These are phyloP conservation scores for Sphagnurus paluster DNA, from an alignment of 1,284 basidiomycete genomes.

Conservation along the genomic window DNA sequence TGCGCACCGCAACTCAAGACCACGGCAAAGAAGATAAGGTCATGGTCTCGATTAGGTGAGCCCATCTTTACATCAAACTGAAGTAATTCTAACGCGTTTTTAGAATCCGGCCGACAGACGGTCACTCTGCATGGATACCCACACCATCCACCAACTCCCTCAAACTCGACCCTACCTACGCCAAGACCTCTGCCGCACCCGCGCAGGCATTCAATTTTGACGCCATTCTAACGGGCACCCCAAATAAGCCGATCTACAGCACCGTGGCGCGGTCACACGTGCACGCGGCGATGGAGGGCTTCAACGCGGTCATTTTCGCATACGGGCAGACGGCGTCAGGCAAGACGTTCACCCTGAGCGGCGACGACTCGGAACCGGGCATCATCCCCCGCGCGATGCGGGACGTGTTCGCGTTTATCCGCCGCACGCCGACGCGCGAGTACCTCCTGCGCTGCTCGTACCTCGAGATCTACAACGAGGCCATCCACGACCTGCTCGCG, in stretches of 20 bases:
- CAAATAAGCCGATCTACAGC: slow-evolving; percentile 86
- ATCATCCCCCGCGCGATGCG: slow-evolving; percentile 94
- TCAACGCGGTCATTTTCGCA: slow-evolving; percentile 93
- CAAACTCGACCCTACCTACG: slow-evolving; percentile 57
- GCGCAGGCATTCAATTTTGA: slow-evolving; percentile 62
- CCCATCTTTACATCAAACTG: neutral
- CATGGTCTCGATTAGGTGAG: slow-evolving; percentile 82
- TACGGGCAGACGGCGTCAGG: slow-evolving; percentile 91
- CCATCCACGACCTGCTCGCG: slow-evolving; percentile 84
- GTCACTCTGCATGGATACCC: slow-evolving; percentile 57
- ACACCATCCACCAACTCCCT: slow-evolving; percentile 44
- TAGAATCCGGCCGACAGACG: slow-evolving; percentile 70
- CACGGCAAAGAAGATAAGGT: slow-evolving; percentile 80
- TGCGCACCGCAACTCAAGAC: slow-evolving; percentile 38
- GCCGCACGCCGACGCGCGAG: slow-evolving; percentile 74
- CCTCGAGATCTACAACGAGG: slow-evolving; percentile 97
- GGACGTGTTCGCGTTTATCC: slow-evolving; percentile 79
- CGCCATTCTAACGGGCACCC: slow-evolving; percentile 77
- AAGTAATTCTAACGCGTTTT: slow-evolving; percentile 7
- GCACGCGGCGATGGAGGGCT: slow-evolving; percentile 93
- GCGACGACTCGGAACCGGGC: slow-evolving; percentile 83
- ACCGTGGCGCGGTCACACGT: slow-evolving; percentile 87
- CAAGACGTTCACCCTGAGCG: slow-evolving; percentile 91
- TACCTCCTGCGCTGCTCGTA: slow-evolving; percentile 94
- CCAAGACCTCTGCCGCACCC: slow-evolving; percentile 41